Base-by-base conservation (phyloP, 2,329 filamentous ascomycete species). In the Knufia petricola region DNA sequence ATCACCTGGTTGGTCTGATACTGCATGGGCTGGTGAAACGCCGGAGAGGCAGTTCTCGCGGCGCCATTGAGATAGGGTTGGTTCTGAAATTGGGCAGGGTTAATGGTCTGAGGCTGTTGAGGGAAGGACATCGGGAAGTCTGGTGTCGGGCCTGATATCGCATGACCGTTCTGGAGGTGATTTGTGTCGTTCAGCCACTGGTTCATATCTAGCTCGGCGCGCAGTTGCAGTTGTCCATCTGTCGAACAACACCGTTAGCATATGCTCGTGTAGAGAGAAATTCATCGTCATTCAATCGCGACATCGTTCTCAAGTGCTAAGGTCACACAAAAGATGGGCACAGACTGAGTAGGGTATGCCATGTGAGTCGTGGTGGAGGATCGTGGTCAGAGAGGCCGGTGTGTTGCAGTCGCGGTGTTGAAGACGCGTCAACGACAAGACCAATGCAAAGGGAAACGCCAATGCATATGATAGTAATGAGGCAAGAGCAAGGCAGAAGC, bases 1-100 rank as follows among this genome's bases (percentile, higher is more conserved):
- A 95, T 82, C 61, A 94, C 81, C 41, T 84, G 76, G 68, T 86
- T 90, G 58, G 87, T 87, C 64, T 88, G 84, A 71, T 90, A 94
- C 61, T 36, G 32, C 15, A 79, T 78, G 52, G 84, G 78, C 61
- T 85, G 85, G 61, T 84, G 78, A 66, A 86, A 90, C 51, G 81
- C 81, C 38, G 85, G 85, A 47, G 87, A 89, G 52, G 81, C 81
- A 67, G 87, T 89, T 74, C 87, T 86, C 73, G 85, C 83, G 61
- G 76, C 79, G 69, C 86, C 84, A 71, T 90, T 92, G 65, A 86
- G 85, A 78, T 90, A 84, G 62, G 74, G 73, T 50, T 60, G 59
- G 61, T 62, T 65, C 63, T 73, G 71, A 58, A 76, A 75, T 58
- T 76, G 73, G 44, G 65, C 67, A 47, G 72, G 68, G 59, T 77